phyloP scores from a whole-genome alignment of 164 flowering plant species.

The Liriodendron chinense region DNA sequence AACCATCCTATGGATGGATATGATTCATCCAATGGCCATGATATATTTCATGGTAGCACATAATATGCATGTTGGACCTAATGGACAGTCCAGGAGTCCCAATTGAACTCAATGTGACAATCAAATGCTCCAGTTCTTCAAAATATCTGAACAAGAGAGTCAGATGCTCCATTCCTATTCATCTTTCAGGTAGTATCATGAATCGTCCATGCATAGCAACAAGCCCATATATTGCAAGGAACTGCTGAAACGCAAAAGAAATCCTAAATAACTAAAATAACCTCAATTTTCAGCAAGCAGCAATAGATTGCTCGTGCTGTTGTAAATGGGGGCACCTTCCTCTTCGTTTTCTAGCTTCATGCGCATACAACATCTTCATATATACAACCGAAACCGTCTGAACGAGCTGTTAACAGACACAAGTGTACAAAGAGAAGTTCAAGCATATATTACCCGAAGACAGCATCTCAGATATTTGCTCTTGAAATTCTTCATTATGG shows the following conservation, averaged over 20 bases:
- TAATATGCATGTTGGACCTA: too few species aligned
- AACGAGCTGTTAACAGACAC: not conserved
- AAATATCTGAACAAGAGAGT: not conserved
- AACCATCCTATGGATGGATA: too few species aligned
- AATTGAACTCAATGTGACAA: not conserved
- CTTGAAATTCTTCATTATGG: slow-evolving; percentile 1
- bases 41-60: too few species aligned
- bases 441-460: not conserved
- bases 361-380: not conserved
- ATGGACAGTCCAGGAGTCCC: not conserved
- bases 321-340: not conserved
- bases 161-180: not conserved
- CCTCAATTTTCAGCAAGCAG: not conserved
- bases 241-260: not conserved
- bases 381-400: not conserved
- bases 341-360: not conserved
- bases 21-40: too few species aligned
- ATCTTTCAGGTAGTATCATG: not conserved
- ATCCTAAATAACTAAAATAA: not conserved
- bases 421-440: not conserved
- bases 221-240: not conserved
- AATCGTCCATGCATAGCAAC: not conserved
- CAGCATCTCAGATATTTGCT: not conserved
- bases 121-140: not conserved
- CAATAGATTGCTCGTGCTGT: not conserved